Evolutionary conservation across 192 early-diverging fungal species (phyloP), one percentile per base, ranked within the genome.

Genomic region (Geosiphon pyriformis): DNA sequence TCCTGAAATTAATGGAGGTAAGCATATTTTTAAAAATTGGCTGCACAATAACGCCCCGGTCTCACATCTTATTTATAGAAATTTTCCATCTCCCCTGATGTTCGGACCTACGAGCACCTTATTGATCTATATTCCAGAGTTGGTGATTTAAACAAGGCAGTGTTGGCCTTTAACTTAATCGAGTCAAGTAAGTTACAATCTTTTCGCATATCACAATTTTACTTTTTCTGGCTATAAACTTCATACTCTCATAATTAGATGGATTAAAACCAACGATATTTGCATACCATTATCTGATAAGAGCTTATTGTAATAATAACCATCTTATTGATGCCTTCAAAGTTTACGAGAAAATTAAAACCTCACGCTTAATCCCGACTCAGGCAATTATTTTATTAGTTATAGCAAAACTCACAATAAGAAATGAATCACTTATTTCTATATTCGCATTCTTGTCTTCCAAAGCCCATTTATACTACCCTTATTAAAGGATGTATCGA

Each of bases 401-500:
- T 46, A 46, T 46, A 10, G 17, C 17, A 17, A 10, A 17, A 46
- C 7, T 10, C 17, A 46, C 7, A 46, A 46, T 6, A 46, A 46
- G 42, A 46, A 46, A 46, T 46, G 7, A n/a, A 46, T 46, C 7
- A 10, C 17, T 46, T 46, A 46, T 10, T 46, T 10, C 17, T 46
- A 46, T 10, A 10, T 6, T 46, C 7, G 17, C 17, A 10, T 46
- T 6, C 42, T 6, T 17, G 42, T 46, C 7, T 46, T 46, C 17
- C 17, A 46, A 46, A 72, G 77, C 79, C 60, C 26, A 83, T 92
- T 27, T 96, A 88, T 78, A 90, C 92, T 17, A 88, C 72, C 32
- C 73, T 98, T 7, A 91, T 98, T 52, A 83, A 88, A 52, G 89
- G 90, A 30, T 98, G 91, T 62, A 56, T 96, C 3, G 80, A 85